These are phyloP conservation scores for Bipolaris bicolor DNA, from an alignment of 2,329 filamentous ascomycete species.

Conservation along the genomic window DNA sequence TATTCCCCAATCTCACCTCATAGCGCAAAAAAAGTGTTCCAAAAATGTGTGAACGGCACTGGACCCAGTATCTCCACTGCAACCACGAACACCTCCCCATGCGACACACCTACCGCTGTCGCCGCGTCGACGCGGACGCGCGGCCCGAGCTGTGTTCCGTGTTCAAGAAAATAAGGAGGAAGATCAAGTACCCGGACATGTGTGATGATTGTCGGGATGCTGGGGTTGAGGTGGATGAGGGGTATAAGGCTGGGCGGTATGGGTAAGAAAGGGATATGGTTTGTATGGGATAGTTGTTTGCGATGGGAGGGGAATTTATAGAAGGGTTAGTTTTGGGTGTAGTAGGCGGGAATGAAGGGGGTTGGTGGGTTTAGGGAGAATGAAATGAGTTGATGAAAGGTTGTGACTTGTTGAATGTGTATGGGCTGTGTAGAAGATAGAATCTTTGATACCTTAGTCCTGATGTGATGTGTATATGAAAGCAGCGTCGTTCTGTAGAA, in stretches of 20 bases:
- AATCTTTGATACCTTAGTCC: no score
- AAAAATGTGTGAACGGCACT: background rate
- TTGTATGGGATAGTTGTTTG: no score
- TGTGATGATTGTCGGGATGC: background rate
- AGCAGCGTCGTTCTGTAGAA: no score
- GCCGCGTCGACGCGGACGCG: background rate
- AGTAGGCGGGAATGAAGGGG: no score
- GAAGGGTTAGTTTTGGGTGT: no score
- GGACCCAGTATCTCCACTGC: constrained; percentile 9
- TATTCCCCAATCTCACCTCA: no score
- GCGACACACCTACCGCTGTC: background rate
- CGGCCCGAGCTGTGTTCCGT: background rate
- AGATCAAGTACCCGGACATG: constrained; percentile 2
- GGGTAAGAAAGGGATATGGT: background rate
- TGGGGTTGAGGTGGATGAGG: constrained; percentile 1
- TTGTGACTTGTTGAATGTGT: no score
- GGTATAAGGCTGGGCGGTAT: constrained; percentile 2
- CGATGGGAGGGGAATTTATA: no score
- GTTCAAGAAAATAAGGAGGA: background rate
- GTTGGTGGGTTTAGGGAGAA: no score
- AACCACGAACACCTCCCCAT: constrained; percentile 6
- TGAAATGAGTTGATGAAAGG: no score
- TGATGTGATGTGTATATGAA: no score
- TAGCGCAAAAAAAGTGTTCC: background rate
- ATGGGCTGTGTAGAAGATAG: no score